These are phyloP conservation scores for Pythium rhizo-oryzae DNA, from an alignment of 352 stramenopile species.

Conservation along the genomic window DNA sequence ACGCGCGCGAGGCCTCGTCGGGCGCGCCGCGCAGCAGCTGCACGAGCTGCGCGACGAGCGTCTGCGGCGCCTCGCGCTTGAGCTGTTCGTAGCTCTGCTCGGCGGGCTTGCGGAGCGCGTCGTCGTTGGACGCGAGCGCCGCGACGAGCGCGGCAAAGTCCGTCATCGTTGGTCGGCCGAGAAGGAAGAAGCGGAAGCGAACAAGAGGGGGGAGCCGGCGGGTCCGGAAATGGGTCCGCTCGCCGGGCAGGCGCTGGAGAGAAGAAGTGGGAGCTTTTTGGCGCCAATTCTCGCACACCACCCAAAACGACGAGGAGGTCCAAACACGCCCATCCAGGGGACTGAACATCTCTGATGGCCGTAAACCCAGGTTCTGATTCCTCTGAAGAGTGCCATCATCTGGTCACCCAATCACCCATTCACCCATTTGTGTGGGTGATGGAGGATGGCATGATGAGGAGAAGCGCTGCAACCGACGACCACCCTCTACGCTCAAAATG, in stretches of 20 bases:
- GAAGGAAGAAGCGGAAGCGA: neutral
- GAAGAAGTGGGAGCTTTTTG: neutral
- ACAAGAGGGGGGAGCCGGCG: neutral
- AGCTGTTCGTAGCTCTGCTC: slow-evolving; percentile 75
- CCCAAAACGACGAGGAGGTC: slow-evolving; percentile 13
- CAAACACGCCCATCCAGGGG: slow-evolving; percentile 14
- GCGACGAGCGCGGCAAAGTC: slow-evolving; percentile 75
- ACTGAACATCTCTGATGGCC: neutral
- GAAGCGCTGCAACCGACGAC: neutral
- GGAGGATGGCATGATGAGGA: neutral
- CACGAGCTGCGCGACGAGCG: slow-evolving; percentile 70
- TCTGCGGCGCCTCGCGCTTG: slow-evolving; percentile 65
- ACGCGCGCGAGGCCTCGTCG: slow-evolving; percentile 68
- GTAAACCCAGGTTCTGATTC: slow-evolving; percentile 2
- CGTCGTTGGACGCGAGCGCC: slow-evolving; percentile 81
- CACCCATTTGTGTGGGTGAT: slow-evolving; percentile 1
- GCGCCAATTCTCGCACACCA: slow-evolving; percentile 21
- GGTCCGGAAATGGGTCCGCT: slow-evolving; percentile 11
- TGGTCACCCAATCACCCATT: slow-evolving; percentile 2
- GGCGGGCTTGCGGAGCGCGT: slow-evolving; percentile 67
- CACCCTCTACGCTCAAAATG: neutral
- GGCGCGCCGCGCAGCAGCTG: slow-evolving; percentile 57
- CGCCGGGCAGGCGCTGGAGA: no score
- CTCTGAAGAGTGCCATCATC: neutral
- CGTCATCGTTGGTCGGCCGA: slow-evolving; percentile 38